A percentile compares a stretch with the other conserved stretches of the same genome.
Conservation (phyloP, 2,329 filamentous ascomycete genomes). For the Epichloe bromicola region DNA sequence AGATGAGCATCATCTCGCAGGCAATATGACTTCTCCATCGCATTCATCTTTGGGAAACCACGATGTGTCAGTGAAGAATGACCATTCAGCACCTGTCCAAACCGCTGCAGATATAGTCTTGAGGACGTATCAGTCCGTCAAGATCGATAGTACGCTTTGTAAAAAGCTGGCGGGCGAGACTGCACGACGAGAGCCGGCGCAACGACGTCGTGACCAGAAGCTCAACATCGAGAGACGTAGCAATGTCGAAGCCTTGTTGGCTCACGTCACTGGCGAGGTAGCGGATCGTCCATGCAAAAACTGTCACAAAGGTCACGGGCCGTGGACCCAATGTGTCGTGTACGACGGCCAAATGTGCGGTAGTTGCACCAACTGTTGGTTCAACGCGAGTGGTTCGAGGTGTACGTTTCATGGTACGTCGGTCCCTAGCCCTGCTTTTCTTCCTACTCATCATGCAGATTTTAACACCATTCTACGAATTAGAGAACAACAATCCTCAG, state of each 20-base stretch:
- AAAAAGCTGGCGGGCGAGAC: slow-evolving; percentile 37
- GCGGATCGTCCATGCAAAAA: slow-evolving; percentile 41
- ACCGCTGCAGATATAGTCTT: slow-evolving; percentile 35
- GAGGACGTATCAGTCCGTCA: slow-evolving; percentile 29
- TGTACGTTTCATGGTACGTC: slow-evolving; percentile 47
- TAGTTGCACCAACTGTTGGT: slow-evolving; percentile 51
- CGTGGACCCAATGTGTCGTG: slow-evolving; percentile 46
- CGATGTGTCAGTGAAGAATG: neutral
- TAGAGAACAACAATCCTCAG: slow-evolving; percentile 33
- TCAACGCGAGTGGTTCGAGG: slow-evolving; percentile 45
- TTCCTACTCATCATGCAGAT: neutral
- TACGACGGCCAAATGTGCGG: slow-evolving; percentile 48
- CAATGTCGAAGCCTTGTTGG: slow-evolving; percentile 47
- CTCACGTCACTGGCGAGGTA: slow-evolving; percentile 39
- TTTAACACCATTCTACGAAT: neutral
- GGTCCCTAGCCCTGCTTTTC: neutral
- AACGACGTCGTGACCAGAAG: slow-evolving; percentile 39
- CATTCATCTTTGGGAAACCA: slow-evolving; percentile 3
- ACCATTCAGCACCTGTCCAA: slow-evolving; percentile 3
- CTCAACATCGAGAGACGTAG: slow-evolving; percentile 45
- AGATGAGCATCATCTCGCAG: neutral
- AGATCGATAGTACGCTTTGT: slow-evolving; percentile 40
- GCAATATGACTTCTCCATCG: neutral
- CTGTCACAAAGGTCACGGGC: slow-evolving; percentile 46
- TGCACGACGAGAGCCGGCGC: slow-evolving; percentile 35